Evolutionary conservation across 108 stramenopile species (phyloP), one percentile per base, ranked within the genome.

Genomic region (Cyclotella sp.): DNA sequence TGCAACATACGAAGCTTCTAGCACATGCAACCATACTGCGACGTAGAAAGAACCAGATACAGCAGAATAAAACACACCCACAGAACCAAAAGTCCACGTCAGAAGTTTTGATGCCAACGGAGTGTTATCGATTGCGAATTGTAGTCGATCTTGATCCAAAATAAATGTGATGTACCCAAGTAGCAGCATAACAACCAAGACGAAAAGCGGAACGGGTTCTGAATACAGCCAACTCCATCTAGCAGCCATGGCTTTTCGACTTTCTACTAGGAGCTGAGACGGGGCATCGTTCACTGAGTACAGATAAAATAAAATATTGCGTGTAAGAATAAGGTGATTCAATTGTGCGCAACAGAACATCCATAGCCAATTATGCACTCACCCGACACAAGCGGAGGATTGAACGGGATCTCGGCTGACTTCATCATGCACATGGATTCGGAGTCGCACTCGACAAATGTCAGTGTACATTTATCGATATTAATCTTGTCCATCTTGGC

Each of bases 381-480:
- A 61, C 60, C 60, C 22, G 72, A 54, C 52, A 29, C 61, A 12
- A 73, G 43, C 19, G 72, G 62, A 39, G 72, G 49, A 21, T 39
- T 44, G 51, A 73, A 73, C 15, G 41, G 28, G 40, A 73, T 30
- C 27, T 63, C 39, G 4, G 40, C 40, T 7, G 62, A 63, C 3
- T 41, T 60, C 46, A 63, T 62, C 29, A 44, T 40, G 39, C 72
- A 73, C 72, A 73, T 73, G 11, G 26, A 15, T 9, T 39, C 62
- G 16, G 64, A 65, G 21, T 63, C 22, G 24, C 72, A 73, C 52
- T 73, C 72, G 15, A 73, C 72, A 43, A 34, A 73, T 27, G 49
- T 24, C 18, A 73, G 28, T 16, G 58, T 64, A 27, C 41, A 63
- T 18, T 45, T 26, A 64, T 63, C 40, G 13, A 47, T 21, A 30